These are phyloP conservation scores for Mortierella sp. DNA, from an alignment of 371 early-diverging fungal genomes.

Conservation along the genomic window DNA sequence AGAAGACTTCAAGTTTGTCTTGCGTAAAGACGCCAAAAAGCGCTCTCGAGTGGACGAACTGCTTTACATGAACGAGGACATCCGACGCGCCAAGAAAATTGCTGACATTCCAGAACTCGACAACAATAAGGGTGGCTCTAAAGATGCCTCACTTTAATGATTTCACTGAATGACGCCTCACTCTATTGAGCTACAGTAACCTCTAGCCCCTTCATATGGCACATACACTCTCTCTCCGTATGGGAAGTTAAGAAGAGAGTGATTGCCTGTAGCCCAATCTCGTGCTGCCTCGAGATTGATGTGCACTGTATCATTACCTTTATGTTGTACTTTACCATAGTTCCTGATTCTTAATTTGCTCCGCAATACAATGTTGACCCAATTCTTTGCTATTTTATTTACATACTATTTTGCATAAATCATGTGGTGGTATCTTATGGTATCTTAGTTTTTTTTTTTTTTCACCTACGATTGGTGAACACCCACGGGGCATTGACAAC, in stretches of 20 bases:
- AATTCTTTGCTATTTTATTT: too few species aligned
- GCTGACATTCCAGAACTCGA: constrained; percentile 52
- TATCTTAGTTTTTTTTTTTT: background rate
- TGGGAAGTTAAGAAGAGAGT: background rate
- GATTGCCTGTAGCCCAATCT: too few species aligned
- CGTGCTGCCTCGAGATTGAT: too few species aligned
- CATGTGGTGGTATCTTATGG: too few species aligned
- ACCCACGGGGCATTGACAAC: constrained; percentile 56
- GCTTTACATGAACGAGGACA: constrained; percentile 93
- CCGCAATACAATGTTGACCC: too few species aligned
- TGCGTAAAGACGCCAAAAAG: constrained; percentile 96
- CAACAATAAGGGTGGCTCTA: constrained; percentile 38
- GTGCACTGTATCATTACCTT: too few species aligned
- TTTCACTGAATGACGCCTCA: constrained; percentile 30
- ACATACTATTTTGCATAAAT: too few species aligned
- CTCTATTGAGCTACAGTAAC: constrained; percentile 3
- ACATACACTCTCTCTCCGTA: too few species aligned
- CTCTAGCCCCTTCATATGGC: constrained; percentile 6
- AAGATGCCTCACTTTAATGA: constrained; percentile 29
- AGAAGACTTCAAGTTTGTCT: constrained; percentile 92
- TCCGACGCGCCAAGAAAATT: constrained; percentile 82
- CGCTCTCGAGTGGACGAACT: constrained; percentile 96
- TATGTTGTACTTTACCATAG: too few species aligned
- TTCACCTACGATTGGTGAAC: constrained; percentile 45
- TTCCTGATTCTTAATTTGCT: too few species aligned